Conservation (phyloP, 371 early-diverging fungal species). For the Dichotomocladium elegans region DNA sequence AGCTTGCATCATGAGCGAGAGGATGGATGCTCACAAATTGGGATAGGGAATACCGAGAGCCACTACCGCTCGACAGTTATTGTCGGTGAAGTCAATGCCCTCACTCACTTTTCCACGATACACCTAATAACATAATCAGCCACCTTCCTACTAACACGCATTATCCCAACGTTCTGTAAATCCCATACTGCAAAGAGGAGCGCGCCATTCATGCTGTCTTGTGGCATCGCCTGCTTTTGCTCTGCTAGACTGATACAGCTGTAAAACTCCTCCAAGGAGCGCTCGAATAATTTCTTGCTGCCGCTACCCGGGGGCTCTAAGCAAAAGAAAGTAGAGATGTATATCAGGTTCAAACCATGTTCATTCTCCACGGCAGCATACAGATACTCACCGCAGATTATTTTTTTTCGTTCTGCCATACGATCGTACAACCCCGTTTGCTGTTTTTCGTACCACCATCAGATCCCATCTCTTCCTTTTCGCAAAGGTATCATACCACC, state of each 20-base stretch:
- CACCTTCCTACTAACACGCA: background rate
- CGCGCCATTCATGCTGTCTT: constrained; percentile 42
- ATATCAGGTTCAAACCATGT: background rate
- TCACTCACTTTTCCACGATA: constrained; percentile 93
- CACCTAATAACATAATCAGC: constrained; percentile 30
- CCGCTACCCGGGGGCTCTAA: constrained; percentile 5
- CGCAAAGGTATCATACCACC: background rate
- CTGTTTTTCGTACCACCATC: constrained; percentile 7
- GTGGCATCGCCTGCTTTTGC: background rate
- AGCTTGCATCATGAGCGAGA: too few species aligned
- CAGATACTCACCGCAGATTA: constrained; percentile 23
- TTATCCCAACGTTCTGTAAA: too few species aligned
- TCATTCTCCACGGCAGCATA: background rate
- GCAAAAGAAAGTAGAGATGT: background rate
- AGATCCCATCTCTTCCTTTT: too few species aligned
- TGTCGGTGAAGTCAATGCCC: constrained; percentile 93
- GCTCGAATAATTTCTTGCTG: constrained; percentile 51
- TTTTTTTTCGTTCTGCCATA: constrained; percentile 23
- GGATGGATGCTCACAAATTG: constrained; percentile 29
- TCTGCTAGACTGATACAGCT: constrained; percentile 19
- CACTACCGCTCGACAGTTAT: constrained; percentile 85
- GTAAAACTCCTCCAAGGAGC: constrained; percentile 44
- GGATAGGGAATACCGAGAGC: constrained; percentile 93
- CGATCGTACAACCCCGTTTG: constrained; percentile 29
- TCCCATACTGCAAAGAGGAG: constrained; percentile 59